Evolutionary conservation across 371 early-diverging fungal genomes (phyloP), one percentile per base, ranked within the genome.

Genomic region (Saksenaea oblongispora): DNA sequence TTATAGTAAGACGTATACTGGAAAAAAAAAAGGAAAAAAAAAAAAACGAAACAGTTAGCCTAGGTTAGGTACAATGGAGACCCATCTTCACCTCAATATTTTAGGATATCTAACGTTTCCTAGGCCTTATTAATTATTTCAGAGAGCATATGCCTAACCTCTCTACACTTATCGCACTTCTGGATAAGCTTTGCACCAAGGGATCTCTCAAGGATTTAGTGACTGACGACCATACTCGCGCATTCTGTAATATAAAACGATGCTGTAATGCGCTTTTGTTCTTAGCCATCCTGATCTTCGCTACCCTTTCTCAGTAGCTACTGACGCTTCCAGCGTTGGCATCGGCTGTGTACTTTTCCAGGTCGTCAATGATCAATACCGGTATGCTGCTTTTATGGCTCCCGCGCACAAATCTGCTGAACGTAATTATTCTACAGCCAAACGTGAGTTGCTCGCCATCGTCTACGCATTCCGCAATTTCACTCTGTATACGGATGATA

Each of bases 321-420:
- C 76, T 0, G 76, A 82, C 57, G 72, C 78, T 0, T 79, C 76
- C 2, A 68, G 73, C 28, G 47, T 51, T 18, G 75, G 72, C 35
- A 75, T 71, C 15, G 73, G 67, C 22, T 66, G 64, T 0, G 36
- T 82, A 36, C 63, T n/a, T n/a, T n/a, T 22, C 27, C 70, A 70
- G 54, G 63, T 41, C 13, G 54, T 18, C 13, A 27, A 61, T 22
- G 61, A n/a, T 13, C 36, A 44, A 10, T 34, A 35, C 4, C 42
- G 39, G 22, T 59, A 69, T 28, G 51, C 64, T 18, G 69, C 64
- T 0, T 69, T 64, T n/a, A 24, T 64, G 0, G 54, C 69, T 0
- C 14, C 54, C 9, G 11, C 41, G 4, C 53, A 58, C 10, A 41
- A 37, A 11, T 4, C 0, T 15, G 15, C 31, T 22, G 58, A 66